Evolutionary conservation across 176 grass and related monocot species (phyloP).

Genomic region (Luzula sylvatica): DNA sequence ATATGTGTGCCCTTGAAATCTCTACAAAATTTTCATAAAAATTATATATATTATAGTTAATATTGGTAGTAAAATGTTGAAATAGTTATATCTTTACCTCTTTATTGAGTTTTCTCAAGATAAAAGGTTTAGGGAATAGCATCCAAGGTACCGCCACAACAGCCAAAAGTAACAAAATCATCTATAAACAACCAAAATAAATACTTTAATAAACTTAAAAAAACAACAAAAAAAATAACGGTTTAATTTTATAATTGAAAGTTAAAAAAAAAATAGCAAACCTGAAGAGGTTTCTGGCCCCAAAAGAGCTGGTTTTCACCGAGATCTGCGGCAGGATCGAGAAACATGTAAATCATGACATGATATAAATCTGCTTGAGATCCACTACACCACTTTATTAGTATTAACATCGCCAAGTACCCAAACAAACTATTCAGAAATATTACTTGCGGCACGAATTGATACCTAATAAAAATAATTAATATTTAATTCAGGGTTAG

Average conservation of each 20-base stretch:
- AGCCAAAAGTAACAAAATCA: constrained; percentile 74
- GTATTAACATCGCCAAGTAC: constrained; percentile 86
- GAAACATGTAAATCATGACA: constrained; percentile 99
- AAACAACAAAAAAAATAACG: constrained; percentile 12
- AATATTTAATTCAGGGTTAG: constrained; percentile 4
- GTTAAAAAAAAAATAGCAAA: constrained; percentile 22
- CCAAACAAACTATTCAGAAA: constrained; percentile 99
- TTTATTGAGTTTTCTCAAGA: constrained; percentile 75
- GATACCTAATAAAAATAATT: constrained; percentile 49
- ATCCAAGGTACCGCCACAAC: constrained; percentile 95
- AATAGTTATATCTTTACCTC: constrained; percentile 42
- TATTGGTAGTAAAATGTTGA: not conserved
- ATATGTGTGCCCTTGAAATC: constrained; percentile 98
- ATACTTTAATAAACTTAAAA: constrained; percentile 5
- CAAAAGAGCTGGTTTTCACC: constrained; percentile 98
- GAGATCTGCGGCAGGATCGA: constrained; percentile 82
- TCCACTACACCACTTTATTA: constrained; percentile 92
- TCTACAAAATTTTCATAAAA: constrained; percentile 29
- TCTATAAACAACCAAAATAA: constrained; percentile 45
- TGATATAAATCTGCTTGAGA: constrained; percentile 98
- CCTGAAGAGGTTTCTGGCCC: constrained; percentile 92
- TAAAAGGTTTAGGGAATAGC: constrained; percentile 96
- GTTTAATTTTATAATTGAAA: constrained; percentile 21
- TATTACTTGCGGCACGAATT: constrained; percentile 95
- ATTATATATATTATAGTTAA: constrained; percentile 6